Evolutionary conservation across 768 basidiomycete genomes (phyloP).

Genomic region (Coprinellus micaceus): DNA sequence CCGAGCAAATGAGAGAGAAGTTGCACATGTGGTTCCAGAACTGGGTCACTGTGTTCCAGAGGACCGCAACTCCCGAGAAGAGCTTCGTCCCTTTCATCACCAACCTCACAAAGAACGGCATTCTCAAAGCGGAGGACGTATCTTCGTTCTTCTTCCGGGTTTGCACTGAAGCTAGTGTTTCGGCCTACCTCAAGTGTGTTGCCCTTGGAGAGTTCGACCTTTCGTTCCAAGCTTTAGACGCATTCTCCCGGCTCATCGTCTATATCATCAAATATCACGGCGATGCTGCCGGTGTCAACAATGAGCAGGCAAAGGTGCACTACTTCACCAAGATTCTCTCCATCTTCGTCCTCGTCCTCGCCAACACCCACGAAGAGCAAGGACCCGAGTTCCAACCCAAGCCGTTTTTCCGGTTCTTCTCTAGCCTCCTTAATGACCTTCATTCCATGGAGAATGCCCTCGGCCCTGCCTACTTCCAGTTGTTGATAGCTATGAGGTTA

Average conservation of each 20-base stretch:
- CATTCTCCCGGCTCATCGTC: constrained; percentile 90
- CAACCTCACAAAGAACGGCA: constrained; percentile 94
- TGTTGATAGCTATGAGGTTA: constrained; percentile 85
- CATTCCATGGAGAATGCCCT: constrained; percentile 81
- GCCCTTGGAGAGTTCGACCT: constrained; percentile 68
- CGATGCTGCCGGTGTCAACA: constrained; percentile 88
- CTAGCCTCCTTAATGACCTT: constrained; percentile 89
- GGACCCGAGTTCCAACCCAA: constrained; percentile 91
- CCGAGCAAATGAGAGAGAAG: constrained; percentile 71
- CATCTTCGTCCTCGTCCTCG: constrained; percentile 93
- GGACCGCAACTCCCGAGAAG: constrained; percentile 87
- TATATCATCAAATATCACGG: constrained; percentile 99
- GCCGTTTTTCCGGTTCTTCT: constrained; percentile 98
- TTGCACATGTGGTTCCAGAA: constrained; percentile 83
- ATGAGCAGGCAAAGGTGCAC: constrained; percentile 92
- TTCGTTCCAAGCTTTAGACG: constrained; percentile 91
- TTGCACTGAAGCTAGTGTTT: constrained; percentile 91
- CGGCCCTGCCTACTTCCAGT: constrained; percentile 84
- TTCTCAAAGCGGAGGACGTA: constrained; percentile 91
- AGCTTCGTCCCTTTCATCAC: constrained; percentile 95
- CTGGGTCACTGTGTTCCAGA: constrained; percentile 94
- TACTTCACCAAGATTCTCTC: constrained; percentile 96
- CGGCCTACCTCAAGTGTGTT: constrained; percentile 75
- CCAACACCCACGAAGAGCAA: constrained; percentile 93
- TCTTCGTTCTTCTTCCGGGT: constrained; percentile 99